Conservation (phyloP, 1,284 basidiomycete species). For the Apiotrichum laibachii region DNA sequence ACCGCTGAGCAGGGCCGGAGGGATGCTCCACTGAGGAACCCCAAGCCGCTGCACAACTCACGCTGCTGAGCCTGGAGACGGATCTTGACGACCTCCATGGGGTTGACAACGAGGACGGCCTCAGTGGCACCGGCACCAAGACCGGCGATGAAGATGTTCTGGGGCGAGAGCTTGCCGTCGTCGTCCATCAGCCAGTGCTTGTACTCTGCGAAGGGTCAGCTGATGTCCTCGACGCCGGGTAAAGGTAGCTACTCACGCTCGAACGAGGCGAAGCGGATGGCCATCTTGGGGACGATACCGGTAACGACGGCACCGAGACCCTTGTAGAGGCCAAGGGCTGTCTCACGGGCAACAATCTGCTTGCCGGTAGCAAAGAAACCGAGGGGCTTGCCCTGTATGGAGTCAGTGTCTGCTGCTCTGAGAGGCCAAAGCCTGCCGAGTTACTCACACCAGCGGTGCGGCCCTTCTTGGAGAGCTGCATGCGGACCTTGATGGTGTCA, state of each 20-base stretch:
- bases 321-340: conserved; percentile 94
- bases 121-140: conserved; percentile 91
- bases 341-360: conserved; percentile 87
- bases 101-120: conserved; percentile 90
- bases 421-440: background rate
- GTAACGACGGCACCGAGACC: conserved; percentile 96
- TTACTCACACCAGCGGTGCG: conserved; percentile 1
- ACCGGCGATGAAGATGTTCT: conserved; percentile 67
- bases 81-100: conserved; percentile 99
- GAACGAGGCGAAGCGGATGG: conserved; percentile 96
- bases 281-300: conserved; percentile 99
- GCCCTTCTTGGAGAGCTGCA: conserved; percentile 88
- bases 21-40: background rate
- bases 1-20: background rate
- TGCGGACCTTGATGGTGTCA: conserved; percentile 97
- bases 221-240: background rate
- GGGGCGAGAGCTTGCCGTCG: conserved; percentile 36
- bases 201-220: conserved; percentile 58
- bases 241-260: conserved; percentile 58
- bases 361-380: conserved; percentile 91
- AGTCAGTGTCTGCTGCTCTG: conserved; percentile 1
- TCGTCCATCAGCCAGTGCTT: conserved; percentile 67
- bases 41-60: conserved; percentile 17
- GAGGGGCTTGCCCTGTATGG: conserved; percentile 74
- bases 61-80: conserved; percentile 93